Evolutionary conservation across 2,329 filamentous ascomycete species (phyloP).

Genomic region (Orbilia blumenaviensis): DNA sequence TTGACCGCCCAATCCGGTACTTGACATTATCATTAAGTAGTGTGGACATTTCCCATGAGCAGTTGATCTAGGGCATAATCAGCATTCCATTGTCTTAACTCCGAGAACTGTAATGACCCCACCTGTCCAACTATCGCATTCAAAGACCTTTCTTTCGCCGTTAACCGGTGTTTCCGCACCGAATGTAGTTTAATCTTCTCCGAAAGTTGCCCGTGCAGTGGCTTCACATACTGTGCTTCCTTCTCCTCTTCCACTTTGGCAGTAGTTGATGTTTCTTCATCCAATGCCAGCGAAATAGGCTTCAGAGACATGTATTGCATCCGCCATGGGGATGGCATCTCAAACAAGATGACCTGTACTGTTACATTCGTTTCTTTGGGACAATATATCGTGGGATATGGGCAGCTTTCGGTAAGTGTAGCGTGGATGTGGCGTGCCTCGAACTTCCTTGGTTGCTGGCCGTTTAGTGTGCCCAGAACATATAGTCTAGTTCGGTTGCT

Average conservation of each 20-base stretch:
- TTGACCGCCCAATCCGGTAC: slow-evolving; percentile 79
- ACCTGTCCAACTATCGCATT: slow-evolving; percentile 68
- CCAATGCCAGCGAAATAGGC: slow-evolving; percentile 86
- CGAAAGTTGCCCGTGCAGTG: slow-evolving; percentile 26
- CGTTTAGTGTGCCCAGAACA: slow-evolving; percentile 84
- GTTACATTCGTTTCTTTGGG: slow-evolving; percentile 71
- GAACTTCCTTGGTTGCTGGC: slow-evolving; percentile 65
- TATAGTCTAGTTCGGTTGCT: slow-evolving; percentile 85
- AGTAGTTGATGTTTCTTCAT: slow-evolving; percentile 71
- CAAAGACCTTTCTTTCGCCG: slow-evolving; percentile 82
- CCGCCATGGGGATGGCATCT: slow-evolving; percentile 80
- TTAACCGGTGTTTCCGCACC: slow-evolving; percentile 77
- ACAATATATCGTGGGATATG: slow-evolving; percentile 77
- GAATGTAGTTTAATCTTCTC: slow-evolving; percentile 90
- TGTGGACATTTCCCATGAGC: slow-evolving; percentile 86
- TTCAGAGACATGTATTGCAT: slow-evolving; percentile 97
- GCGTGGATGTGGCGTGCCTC: slow-evolving; percentile 76
- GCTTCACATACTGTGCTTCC: slow-evolving; percentile 46
- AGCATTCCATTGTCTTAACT: background rate
- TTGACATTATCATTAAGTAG: slow-evolving; percentile 88
- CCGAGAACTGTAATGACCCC: background rate
- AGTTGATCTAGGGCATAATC: slow-evolving; percentile 87
- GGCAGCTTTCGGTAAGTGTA: slow-evolving; percentile 65
- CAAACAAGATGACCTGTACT: slow-evolving; percentile 88
- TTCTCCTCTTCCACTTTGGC: slow-evolving; percentile 56